These are phyloP conservation scores for Rhodotorula paludigena DNA, from an alignment of 768 basidiomycete species.

Conservation along the genomic window DNA sequence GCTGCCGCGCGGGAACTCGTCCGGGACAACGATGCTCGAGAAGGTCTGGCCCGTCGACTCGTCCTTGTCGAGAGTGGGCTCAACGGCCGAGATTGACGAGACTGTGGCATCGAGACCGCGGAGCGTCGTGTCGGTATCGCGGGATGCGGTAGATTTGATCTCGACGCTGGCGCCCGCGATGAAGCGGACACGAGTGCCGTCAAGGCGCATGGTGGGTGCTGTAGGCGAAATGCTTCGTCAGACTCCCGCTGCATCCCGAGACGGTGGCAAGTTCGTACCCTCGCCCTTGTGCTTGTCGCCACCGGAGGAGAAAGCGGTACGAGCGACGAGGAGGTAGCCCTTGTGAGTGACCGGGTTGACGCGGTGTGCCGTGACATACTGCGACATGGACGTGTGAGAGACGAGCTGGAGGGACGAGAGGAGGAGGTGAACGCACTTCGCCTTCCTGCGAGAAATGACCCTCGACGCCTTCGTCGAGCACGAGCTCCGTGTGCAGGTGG, in stretches of 20 bases:
- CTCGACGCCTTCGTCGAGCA: conserved; percentile 76
- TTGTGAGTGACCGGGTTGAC: conserved; percentile 84
- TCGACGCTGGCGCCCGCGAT: conserved; percentile 72
- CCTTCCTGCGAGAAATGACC: conserved; percentile 97
- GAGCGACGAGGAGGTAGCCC: conserved; percentile 85
- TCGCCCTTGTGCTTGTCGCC: conserved; percentile 72
- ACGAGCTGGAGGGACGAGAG: not conserved
- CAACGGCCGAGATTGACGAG: conserved; percentile 7
- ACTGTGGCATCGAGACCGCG: conserved; percentile 34
- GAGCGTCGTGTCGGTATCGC: conserved; percentile 29
- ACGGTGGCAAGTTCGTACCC: conserved; percentile 52
- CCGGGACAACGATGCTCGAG: conserved; percentile 75
- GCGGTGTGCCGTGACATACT: conserved; percentile 92
- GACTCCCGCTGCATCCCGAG: not conserved
- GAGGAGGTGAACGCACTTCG: conserved; percentile 58
- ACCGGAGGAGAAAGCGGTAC: conserved; percentile 77
- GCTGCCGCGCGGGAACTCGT: conserved; percentile 89
- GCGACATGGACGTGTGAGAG: conserved; percentile 1
- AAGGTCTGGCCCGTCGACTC: conserved; percentile 50
- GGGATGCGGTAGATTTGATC: conserved; percentile 59
- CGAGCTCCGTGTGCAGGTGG: conserved; percentile 84
- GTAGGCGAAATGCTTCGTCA: not conserved
- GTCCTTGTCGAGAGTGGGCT: conserved; percentile 12
- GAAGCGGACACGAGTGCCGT: conserved; percentile 70
- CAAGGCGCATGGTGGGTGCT: conserved; percentile 82